These are phyloP conservation scores for Camelina laxa DNA, from an alignment of 345 rosid genomes.

Conservation along the genomic window DNA sequence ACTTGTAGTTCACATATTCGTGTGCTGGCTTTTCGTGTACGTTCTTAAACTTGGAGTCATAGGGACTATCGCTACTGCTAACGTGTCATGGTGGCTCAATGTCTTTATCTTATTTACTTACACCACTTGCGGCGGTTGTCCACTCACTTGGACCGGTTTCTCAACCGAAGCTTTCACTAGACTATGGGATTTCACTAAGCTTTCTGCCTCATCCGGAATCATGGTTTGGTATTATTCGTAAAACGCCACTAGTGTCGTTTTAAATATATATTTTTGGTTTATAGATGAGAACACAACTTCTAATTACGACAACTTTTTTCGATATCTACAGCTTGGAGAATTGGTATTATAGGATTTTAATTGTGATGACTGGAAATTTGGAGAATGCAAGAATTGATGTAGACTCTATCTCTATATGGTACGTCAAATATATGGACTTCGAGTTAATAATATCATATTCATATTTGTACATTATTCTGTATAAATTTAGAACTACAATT, in stretches of 20 bases:
- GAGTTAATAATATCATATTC: neutral
- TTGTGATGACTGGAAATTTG: neutral
- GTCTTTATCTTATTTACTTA: conserved; percentile 53
- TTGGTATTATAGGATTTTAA: neutral
- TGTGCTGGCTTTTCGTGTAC: conserved; percentile 69
- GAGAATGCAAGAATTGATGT: neutral
- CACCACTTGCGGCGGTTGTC: conserved; percentile 33
- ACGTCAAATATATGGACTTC: neutral
- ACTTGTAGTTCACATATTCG: conserved; percentile 56
- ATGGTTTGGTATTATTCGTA: conserved; percentile 31
- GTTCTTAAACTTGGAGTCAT: conserved; percentile 57
- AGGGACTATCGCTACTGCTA: conserved; percentile 59
- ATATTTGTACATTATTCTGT: too few relatives aligned
- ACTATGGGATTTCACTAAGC: conserved; percentile 73
- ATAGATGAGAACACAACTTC: neutral
- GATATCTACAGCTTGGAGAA: neutral
- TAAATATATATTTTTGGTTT: neutral
- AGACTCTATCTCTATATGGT: neutral
- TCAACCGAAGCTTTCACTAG: conserved; percentile 70
- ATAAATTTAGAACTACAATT: neutral
- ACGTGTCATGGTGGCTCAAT: conserved; percentile 75
- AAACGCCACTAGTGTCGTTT: neutral
- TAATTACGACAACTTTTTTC: neutral
- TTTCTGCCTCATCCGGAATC: conserved; percentile 80
- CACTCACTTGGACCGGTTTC: conserved; percentile 77